These are phyloP conservation scores for Cyclotella sp. DNA, from an alignment of 108 stramenopile genomes.

Conservation along the genomic window DNA sequence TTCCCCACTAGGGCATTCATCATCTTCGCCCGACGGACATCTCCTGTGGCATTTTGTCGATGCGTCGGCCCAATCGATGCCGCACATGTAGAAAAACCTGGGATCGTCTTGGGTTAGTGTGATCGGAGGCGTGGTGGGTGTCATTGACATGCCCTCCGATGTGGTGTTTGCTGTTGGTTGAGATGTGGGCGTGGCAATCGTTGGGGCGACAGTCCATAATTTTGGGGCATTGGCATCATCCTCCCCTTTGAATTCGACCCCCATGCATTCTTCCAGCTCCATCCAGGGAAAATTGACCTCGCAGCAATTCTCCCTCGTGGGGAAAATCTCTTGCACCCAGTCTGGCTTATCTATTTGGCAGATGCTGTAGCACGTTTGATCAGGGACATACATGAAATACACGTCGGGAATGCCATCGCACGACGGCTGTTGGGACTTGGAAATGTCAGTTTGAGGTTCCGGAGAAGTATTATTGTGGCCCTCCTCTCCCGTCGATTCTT, in stretches of 20 bases:
- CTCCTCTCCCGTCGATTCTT: neutral
- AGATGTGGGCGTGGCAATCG: neutral
- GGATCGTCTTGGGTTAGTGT: constrained; percentile 13
- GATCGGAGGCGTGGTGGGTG: constrained; percentile 3
- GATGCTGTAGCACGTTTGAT: constrained; percentile 8
- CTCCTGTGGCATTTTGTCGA: constrained; percentile 8
- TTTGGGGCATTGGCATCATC: neutral
- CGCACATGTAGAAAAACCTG: constrained; percentile 10
- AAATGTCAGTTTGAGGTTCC: neutral
- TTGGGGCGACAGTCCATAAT: neutral
- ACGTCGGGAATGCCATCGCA: neutral
- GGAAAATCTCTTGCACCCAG: constrained; percentile 15
- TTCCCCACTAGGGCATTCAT: constrained; percentile 10
- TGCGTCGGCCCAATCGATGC: constrained; percentile 10
- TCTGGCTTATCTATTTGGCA: constrained; percentile 4
- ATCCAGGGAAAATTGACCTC: constrained; percentile 15
- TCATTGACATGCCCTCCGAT: neutral
- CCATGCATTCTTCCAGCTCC: neutral
- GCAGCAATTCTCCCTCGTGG: constrained; percentile 15
- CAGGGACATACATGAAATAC: constrained; percentile 8
- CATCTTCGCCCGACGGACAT: constrained; percentile 15
- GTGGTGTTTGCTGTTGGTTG: neutral
- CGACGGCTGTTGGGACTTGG: neutral
- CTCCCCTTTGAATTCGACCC: neutral
- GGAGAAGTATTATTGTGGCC: neutral